phyloP scores from a whole-genome alignment of 768 basidiomycete species.

The Suillus lakei region DNA sequence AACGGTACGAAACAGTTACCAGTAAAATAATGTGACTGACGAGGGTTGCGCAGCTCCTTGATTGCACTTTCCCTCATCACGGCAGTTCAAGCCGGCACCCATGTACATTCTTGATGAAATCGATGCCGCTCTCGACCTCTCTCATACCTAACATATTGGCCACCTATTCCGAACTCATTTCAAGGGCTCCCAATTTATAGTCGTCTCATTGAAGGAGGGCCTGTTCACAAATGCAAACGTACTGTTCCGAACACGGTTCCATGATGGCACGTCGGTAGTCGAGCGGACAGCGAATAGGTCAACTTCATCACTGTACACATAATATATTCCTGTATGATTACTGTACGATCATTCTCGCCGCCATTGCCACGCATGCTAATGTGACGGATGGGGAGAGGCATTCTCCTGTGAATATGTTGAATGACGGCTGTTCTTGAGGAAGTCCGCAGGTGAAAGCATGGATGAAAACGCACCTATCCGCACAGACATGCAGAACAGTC shows the following conservation, averaged over 20 bases:
- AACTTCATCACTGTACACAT: slow-evolving; percentile 47
- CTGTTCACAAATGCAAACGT: slow-evolving; percentile 98
- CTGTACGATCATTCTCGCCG: slow-evolving; percentile 64
- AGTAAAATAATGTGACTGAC: slow-evolving; percentile 8
- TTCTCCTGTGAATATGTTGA: slow-evolving; percentile 63
- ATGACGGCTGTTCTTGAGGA: slow-evolving; percentile 1
- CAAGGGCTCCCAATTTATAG: slow-evolving; percentile 98
- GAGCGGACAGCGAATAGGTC: slow-evolving; percentile 77
- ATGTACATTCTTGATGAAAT: slow-evolving; percentile 99
- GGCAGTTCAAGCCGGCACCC: slow-evolving; percentile 99
- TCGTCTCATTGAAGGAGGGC: slow-evolving; percentile 95
- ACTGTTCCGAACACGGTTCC: slow-evolving; percentile 89
- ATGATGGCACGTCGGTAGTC: slow-evolving; percentile 92
- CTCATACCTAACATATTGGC: slow-evolving; percentile 96
- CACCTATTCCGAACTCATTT: slow-evolving; percentile 97
- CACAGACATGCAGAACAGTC: slow-evolving; percentile 94
- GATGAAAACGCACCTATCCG: slow-evolving; percentile 78
- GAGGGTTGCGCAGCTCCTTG: slow-evolving; percentile 66
- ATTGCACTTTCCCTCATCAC: slow-evolving; percentile 98
- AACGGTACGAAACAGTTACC: slow-evolving; percentile 62
- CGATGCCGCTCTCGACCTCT: slow-evolving; percentile 95
- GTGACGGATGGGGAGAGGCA: slow-evolving; percentile 95
- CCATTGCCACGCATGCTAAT: slow-evolving; percentile 93
- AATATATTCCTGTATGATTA: slow-evolving; percentile 8
- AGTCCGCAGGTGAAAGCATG: neutral